Evolutionary conservation across 1,139 yeast species (phyloP), one percentile per base, ranked within the genome.

Genomic region (Geotrichum bryndzae): DNA sequence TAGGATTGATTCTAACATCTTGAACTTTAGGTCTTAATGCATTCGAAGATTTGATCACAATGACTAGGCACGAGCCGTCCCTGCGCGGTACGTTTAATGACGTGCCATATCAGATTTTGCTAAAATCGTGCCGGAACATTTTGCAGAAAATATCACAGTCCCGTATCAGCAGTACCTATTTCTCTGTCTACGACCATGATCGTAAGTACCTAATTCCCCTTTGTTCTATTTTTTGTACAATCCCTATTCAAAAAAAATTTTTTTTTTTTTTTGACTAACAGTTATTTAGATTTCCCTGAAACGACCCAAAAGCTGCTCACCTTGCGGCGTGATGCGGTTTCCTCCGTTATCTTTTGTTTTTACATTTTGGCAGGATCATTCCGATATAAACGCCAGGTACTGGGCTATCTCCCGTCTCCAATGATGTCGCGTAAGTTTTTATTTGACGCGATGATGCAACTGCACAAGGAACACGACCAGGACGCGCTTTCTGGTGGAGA

Each of bases 61-160:
- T 73, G 66, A 76, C 82, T 0, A 65, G 70, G n/a, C 73, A 71
- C 15, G 82, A 81, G 63, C 78, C 80, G 33, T 65, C 72, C 2
- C 60, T 72, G 6, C 61, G 74, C 52, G 70, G 71, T 3, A 60
- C 62, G 11, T 72, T 73, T 55, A 69, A 72, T 46, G 65, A 61
- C 7, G 59, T 61, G 15, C 69, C 72, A 3, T 70, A 73, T 58
- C 53, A 57, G 15, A 69, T 70, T 6, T 63, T 81, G 48, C 59
- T 81, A 18, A 68, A 73, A 7, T 72, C 78, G 0, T 79, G 82
- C 62, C 79, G 77, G 59, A 65, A 67, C 8, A 68, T 81, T 10
- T 65, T 79, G 52, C 82, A 79, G 57, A 78, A 77, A 61, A 72
- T 78, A 33, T 76, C 80, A 15, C 82, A 80, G 61, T 82, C 84